Percentiles rank a stretch among this genome's conserved stretches.
Conservation (phyloP, 768 basidiomycete genomes). For the Peribolospora baueri region DNA sequence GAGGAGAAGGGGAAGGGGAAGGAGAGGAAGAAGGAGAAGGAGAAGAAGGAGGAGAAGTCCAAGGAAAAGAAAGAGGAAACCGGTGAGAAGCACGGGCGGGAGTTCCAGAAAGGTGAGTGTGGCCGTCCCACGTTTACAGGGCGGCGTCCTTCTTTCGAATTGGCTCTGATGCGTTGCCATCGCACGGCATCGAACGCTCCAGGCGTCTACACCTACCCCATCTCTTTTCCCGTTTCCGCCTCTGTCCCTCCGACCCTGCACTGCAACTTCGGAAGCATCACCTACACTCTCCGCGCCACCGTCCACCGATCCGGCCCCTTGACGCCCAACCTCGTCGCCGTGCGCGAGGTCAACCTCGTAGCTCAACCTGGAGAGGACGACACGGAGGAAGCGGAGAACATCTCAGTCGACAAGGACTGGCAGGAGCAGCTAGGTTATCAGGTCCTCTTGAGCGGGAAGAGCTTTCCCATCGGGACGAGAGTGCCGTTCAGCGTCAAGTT, state of each 20-base stretch:
- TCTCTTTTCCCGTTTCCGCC: slow-evolving; percentile 65
- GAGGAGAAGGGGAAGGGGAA: slow-evolving; percentile 18
- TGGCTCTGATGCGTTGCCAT: too few species aligned
- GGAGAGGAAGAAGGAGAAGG: slow-evolving; percentile 31
- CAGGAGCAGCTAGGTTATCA: slow-evolving; percentile 38
- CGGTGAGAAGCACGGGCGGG: slow-evolving; percentile 11
- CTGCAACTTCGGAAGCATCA: slow-evolving; percentile 48
- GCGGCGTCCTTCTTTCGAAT: too few species aligned
- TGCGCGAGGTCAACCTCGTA: slow-evolving; percentile 49
- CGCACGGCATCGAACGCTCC: too few species aligned
- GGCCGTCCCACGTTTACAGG: too few species aligned
- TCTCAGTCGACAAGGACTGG: slow-evolving; percentile 73
- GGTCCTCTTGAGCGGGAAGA: slow-evolving; percentile 18
- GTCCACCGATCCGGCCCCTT: slow-evolving; percentile 67
- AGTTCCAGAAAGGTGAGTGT: slow-evolving; percentile 23
- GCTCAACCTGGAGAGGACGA: slow-evolving; percentile 56
- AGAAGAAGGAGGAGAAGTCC: too few species aligned
- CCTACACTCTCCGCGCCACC: slow-evolving; percentile 54
- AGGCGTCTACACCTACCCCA: slow-evolving; percentile 90
- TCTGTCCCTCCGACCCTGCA: slow-evolving; percentile 51
- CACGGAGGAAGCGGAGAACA: slow-evolving; percentile 51
- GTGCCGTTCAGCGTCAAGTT: slow-evolving; percentile 58
- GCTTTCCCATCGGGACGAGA: slow-evolving; percentile 57
- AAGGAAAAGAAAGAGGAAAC: too few species aligned
- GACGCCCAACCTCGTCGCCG: slow-evolving; percentile 40